Evolutionary conservation across 192 early-diverging fungal genomes (phyloP).

Genomic region (Podila epigama): DNA sequence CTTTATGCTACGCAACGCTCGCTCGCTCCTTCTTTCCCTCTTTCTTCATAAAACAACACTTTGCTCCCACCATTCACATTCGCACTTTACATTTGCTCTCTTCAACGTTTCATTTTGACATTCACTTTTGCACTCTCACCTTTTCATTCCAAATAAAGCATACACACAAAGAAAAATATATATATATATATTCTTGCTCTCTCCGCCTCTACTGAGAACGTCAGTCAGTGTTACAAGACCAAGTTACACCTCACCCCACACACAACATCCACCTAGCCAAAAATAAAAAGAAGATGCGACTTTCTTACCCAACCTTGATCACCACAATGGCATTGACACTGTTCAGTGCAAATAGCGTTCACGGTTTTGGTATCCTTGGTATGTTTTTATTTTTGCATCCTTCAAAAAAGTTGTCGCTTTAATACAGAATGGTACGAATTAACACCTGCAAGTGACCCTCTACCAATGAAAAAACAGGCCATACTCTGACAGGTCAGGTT

Average conservation of each 20-base stretch:
- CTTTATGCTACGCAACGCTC: too few species aligned
- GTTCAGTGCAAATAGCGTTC: slow-evolving; percentile 8
- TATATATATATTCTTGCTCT: too few species aligned
- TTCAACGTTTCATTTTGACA: not conserved
- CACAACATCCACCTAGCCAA: not conserved
- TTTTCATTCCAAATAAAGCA: not conserved
- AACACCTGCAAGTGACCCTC: not conserved
- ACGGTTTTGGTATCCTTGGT: slow-evolving; percentile 42
- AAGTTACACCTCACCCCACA: too few species aligned
- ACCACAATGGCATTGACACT: slow-evolving; percentile 5
- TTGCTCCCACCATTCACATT: too few species aligned
- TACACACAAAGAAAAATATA: not conserved
- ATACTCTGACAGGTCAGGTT: slow-evolving; percentile 43
- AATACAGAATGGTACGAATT: too few species aligned
- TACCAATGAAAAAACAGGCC: slow-evolving; percentile 8
- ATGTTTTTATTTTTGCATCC: not conserved
- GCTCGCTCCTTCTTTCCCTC: not conserved
- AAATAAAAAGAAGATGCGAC: not conserved
- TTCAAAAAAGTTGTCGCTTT: not conserved
- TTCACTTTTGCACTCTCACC: not conserved
- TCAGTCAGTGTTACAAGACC: too few species aligned
- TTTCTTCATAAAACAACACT: too few species aligned
- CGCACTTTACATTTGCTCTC: not conserved
- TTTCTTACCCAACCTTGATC: not conserved
- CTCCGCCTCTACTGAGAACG: too few species aligned